Evolutionary conservation across 495 filamentous ascomycete genomes (phyloP).

Genomic region (Trichocladium uniseriatum): DNA sequence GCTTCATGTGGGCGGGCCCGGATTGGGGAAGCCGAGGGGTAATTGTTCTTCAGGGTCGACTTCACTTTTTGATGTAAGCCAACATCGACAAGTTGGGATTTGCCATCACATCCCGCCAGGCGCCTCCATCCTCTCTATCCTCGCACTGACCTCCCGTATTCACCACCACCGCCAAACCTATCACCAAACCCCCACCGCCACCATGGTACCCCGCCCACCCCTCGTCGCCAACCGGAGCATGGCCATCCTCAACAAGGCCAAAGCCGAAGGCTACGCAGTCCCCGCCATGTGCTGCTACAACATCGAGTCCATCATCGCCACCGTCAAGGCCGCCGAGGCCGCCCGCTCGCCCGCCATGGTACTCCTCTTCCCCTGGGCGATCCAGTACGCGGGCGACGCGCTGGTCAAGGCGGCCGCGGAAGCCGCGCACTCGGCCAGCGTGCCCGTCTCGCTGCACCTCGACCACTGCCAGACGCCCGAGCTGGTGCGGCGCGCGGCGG

Average conservation of each 20-base stretch:
- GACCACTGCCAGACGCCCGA: slow-evolving; percentile 70
- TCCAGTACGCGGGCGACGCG: slow-evolving; percentile 52
- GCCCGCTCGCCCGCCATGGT: slow-evolving; percentile 70
- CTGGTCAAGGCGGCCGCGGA: slow-evolving; percentile 35
- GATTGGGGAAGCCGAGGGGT: too few species aligned
- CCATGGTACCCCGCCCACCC: background rate
- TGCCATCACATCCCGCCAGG: too few species aligned
- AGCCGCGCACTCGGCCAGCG: slow-evolving; percentile 51
- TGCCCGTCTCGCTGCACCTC: slow-evolving; percentile 65
- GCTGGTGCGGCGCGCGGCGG: slow-evolving; percentile 56
- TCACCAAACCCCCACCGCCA: too few species aligned
- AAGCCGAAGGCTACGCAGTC: slow-evolving; percentile 56
- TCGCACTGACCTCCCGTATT: too few species aligned
- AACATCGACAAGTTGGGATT: too few species aligned
- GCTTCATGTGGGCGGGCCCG: too few species aligned
- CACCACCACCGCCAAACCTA: too few species aligned
- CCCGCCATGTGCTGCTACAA: slow-evolving; percentile 81
- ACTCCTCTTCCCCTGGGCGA: slow-evolving; percentile 84
- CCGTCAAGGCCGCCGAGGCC: slow-evolving; percentile 65
- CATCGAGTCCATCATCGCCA: slow-evolving; percentile 72
- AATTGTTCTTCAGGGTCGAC: too few species aligned
- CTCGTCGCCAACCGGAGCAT: slow-evolving; percentile 51
- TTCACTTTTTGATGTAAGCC: too few species aligned
- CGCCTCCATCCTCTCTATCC: too few species aligned
- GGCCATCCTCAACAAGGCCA: slow-evolving; percentile 58